phyloP scores from a whole-genome alignment of 1,284 basidiomycete genomes.

The Schizopora paradoxa region DNA sequence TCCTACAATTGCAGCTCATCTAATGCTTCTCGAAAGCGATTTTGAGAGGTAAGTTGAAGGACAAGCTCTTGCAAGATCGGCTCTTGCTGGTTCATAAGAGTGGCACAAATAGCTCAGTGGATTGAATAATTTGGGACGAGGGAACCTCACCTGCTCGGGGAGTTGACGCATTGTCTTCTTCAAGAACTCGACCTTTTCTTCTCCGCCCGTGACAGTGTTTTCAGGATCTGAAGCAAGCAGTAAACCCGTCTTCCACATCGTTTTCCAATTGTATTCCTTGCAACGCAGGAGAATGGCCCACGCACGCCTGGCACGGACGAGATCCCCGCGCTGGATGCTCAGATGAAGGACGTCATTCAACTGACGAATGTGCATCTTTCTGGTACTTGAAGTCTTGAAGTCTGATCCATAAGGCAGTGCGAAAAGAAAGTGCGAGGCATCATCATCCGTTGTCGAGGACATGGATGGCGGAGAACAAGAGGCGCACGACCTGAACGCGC shows the following conservation, averaged over 20 bases:
- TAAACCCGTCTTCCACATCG: conserved; percentile 70
- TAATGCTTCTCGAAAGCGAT: conserved; percentile 61
- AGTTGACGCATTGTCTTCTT: conserved; percentile 58
- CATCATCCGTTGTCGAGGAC: neutral
- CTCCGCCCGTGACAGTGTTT: conserved; percentile 14
- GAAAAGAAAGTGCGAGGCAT: conserved; percentile 49
- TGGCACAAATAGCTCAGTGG: conserved; percentile 7
- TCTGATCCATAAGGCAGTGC: conserved; percentile 40
- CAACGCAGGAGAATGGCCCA: conserved; percentile 83
- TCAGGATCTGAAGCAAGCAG: conserved; percentile 43
- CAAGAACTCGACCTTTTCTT: conserved; percentile 12
- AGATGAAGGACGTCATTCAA: conserved; percentile 72
- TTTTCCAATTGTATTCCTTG: conserved; percentile 75
- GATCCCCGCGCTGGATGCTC: conserved; percentile 65
- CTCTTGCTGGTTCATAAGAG: too few species aligned
- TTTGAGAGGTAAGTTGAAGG: conserved; percentile 55
- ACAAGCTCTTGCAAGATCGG: conserved; percentile 70
- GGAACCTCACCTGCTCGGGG: conserved; percentile 51
- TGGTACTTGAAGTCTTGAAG: conserved; percentile 38
- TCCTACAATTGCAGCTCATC: conserved; percentile 81
- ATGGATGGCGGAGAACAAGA: neutral
- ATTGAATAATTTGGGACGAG: conserved; percentile 5
- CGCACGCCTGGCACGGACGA: conserved; percentile 60
- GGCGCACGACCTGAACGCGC: neutral
- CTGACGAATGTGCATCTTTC: conserved; percentile 66